Conservation (phyloP, 306 rosid species). For the Betula pendula region DNA sequence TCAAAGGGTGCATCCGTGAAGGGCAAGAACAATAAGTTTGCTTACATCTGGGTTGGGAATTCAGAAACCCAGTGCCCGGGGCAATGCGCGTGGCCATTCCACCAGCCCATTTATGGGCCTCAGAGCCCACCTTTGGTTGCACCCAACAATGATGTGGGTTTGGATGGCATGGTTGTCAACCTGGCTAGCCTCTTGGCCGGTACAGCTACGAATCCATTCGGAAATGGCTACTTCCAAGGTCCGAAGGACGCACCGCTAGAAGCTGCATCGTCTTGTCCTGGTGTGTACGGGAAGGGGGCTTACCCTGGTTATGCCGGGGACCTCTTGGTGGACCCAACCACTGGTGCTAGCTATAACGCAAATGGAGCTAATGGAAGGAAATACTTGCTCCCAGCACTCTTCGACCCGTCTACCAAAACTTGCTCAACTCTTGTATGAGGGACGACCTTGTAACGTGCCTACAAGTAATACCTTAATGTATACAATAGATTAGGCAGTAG, state of each 20-base stretch:
- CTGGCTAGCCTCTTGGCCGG: slow-evolving; percentile 68
- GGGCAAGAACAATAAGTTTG: slow-evolving; percentile 42
- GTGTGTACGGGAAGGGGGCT: slow-evolving; percentile 65
- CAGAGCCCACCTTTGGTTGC: slow-evolving; percentile 46
- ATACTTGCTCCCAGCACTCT: slow-evolving; percentile 63
- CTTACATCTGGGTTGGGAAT: slow-evolving; percentile 77
- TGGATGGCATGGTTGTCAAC: slow-evolving; percentile 65
- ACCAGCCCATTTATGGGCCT: slow-evolving; percentile 65
- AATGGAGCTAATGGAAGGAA: slow-evolving; percentile 57
- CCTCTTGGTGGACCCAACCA: slow-evolving; percentile 46
- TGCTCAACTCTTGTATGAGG: slow-evolving; percentile 58
- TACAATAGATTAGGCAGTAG: slow-evolving; percentile 18
- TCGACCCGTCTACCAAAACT: slow-evolving; percentile 48
- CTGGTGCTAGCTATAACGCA: slow-evolving; percentile 65
- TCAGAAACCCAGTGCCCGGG: slow-evolving; percentile 66
- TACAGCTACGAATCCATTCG: slow-evolving; percentile 65
- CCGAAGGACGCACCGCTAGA: slow-evolving; percentile 58
- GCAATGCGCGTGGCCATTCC: slow-evolving; percentile 78
- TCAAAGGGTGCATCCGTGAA: neutral
- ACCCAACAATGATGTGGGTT: slow-evolving; percentile 69
- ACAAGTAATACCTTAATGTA: neutral
- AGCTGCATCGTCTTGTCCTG: slow-evolving; percentile 65
- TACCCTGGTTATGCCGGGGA: slow-evolving; percentile 70
- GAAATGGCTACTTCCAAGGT: slow-evolving; percentile 70
- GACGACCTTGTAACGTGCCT: neutral